A percentile compares a stretch with the other conserved stretches of the same genome.
These are phyloP conservation scores for Populus nigra DNA, from an alignment of 345 rosid genomes.

Conservation along the genomic window DNA sequence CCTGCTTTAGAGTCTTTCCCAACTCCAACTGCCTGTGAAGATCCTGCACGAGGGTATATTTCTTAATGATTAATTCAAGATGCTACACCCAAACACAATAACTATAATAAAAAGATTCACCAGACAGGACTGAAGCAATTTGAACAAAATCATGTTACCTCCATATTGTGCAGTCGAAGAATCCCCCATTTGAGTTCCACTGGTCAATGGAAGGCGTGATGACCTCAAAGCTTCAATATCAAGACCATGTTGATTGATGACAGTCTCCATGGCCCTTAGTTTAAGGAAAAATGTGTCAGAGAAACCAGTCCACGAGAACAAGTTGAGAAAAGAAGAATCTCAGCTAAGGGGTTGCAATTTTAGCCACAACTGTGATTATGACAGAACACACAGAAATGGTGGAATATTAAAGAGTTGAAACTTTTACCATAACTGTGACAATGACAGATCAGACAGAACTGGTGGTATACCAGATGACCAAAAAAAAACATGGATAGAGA, in stretches of 20 bases:
- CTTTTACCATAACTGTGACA: neutral
- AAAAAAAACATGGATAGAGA: neutral
- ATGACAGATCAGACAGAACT: neutral
- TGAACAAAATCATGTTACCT: constrained; percentile 40
- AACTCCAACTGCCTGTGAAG: constrained; percentile 62
- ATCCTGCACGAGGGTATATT: constrained; percentile 45
- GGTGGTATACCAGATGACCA: neutral
- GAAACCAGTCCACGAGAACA: constrained; percentile 5
- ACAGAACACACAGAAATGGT: neutral
- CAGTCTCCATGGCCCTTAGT: constrained; percentile 98
- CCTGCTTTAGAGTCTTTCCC: constrained; percentile 52
- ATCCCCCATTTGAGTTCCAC: constrained; percentile 75
- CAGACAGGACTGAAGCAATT: neutral
- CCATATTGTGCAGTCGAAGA: constrained; percentile 57
- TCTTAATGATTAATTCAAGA: constrained; percentile 3
- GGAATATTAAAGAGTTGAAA: neutral
- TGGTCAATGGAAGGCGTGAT: constrained; percentile 60
- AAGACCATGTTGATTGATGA: constrained; percentile 80
- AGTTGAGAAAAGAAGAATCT: neutral
- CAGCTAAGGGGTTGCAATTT: neutral
- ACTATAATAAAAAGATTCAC: neutral
- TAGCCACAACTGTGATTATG: neutral
- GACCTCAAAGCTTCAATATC: constrained; percentile 87
- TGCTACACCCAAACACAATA: neutral
- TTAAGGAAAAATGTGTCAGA: constrained; percentile 21